phyloP scores from a whole-genome alignment of 228 moss, liverwort and hornwort species.

The Sphagnum magellanicum region DNA sequence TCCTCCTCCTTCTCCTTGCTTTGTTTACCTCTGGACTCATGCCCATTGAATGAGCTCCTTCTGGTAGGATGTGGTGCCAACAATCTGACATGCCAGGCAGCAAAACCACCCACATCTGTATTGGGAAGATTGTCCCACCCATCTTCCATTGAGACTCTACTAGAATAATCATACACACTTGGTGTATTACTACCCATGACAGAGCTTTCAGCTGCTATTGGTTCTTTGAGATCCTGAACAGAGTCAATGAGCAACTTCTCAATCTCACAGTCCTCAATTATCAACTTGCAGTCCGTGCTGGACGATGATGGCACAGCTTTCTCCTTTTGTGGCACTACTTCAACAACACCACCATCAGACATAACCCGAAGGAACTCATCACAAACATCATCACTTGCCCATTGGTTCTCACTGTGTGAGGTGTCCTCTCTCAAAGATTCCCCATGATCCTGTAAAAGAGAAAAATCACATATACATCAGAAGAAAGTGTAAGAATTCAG shows the following conservation, averaged over 20 bases:
- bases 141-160: conserved; percentile 2
- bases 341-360: neutral
- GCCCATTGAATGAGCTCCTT: no score
- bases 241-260: conserved; percentile 7
- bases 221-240: conserved; percentile 3
- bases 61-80: no score
- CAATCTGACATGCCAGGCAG: neutral
- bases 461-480: no score
- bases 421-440: no score
- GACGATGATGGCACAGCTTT: neutral
- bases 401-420: no score
- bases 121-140: conserved; percentile 4
- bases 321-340: neutral
- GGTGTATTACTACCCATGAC: conserved; percentile 9
- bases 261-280: conserved; percentile 7
- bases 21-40: no score
- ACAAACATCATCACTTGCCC: conserved; percentile 9
- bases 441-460: no score
- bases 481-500: no score
- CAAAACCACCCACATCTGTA: neutral
- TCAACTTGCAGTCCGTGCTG: neutral
- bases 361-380: conserved; percentile 15
- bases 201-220: conserved; percentile 3
- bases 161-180: conserved; percentile 5
- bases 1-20: neutral